Evolutionary conservation across 2,329 filamentous ascomycete genomes (phyloP), one percentile per base, ranked within the genome.

Genomic region (Apiospora pterosperma): DNA sequence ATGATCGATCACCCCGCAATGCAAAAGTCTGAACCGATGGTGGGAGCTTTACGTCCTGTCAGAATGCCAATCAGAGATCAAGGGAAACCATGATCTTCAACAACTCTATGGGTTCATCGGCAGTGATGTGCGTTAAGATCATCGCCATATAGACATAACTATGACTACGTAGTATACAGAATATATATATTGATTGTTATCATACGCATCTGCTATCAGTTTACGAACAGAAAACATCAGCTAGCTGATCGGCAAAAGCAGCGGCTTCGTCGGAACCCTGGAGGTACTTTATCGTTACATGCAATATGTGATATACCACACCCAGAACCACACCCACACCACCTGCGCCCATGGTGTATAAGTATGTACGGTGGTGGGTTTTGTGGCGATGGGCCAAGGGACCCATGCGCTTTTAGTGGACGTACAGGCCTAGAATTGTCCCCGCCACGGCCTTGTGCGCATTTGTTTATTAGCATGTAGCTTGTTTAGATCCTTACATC

Each of bases 381-480:
- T 55, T 34, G 48, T 55, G 48, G 48, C 48, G 48, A 55, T 55
- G 10, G 48, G 48, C 59, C 36, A 41, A 31, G 59, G 59, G 36
- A 38, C 59, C 59, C 31, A 16, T 38, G 38, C 16, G 14, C 36
- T 28, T 28, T 38, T 60, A 39, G 34, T 61, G 36, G 39, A 31
- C 36, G 31, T 41, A 23, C 59, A 61, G 23, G 59, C 59, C 59
- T 41, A 41, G 59, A 61, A 61, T 8, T 34, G 36, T 38, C 59
- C 36, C 59, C 59, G 59, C 59, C 36, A 31, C 36, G 36, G 59
- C 59, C 39, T 16, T 36, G 59, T 41, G 31, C 59, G 48, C n/a
- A 55, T 55, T 55, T 55, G 48, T 34, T 55, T 55, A n/a, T n/a
- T n/a, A n/a, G n/a, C n/a, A n/a, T n/a, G n/a, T n/a, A 55, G 48